phyloP scores from a whole-genome alignment of 148 eudicot species.

The Fallopia convolvulus region DNA sequence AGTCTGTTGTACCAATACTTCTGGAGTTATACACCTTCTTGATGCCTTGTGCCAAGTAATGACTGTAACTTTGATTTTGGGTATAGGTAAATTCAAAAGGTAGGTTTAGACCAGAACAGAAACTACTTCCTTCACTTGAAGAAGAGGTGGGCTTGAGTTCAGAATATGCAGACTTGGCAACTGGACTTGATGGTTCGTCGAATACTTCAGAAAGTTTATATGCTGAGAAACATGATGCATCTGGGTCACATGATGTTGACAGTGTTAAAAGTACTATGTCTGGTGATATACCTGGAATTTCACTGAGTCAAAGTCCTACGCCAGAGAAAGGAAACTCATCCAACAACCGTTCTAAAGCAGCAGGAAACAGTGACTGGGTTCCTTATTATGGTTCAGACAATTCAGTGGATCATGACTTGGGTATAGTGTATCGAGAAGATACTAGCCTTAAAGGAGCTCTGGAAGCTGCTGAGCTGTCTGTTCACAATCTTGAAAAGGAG shows the following conservation, averaged over 20 bases:
- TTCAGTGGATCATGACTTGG: slow-evolving; percentile 49
- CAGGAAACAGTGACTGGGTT: slow-evolving; percentile 44
- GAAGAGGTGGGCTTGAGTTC: slow-evolving; percentile 48
- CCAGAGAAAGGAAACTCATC: slow-evolving; percentile 39
- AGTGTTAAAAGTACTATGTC: slow-evolving; percentile 58
- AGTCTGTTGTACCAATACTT: background rate
- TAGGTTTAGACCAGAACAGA: slow-evolving; percentile 42
- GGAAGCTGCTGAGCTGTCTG: slow-evolving; percentile 65
- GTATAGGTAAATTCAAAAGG: slow-evolving; percentile 49
- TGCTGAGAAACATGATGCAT: slow-evolving; percentile 66
- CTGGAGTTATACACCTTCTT: background rate
- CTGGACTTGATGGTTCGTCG: slow-evolving; percentile 68
- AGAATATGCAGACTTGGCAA: slow-evolving; percentile 53
- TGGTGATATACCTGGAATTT: slow-evolving; percentile 34
- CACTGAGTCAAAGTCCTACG: slow-evolving; percentile 36
- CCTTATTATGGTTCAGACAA: slow-evolving; percentile 43
- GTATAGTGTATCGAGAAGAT: slow-evolving; percentile 60
- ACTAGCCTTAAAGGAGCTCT: slow-evolving; percentile 48
- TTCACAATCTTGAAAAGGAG: slow-evolving; percentile 60
- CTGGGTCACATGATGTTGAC: slow-evolving; percentile 59
- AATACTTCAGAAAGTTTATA: slow-evolving; percentile 69
- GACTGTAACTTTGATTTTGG: slow-evolving; percentile 6
- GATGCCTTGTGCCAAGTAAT: slow-evolving; percentile 6
- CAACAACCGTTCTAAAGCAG: slow-evolving; percentile 28
- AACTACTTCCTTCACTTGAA: slow-evolving; percentile 70